phyloP scores from a whole-genome alignment of 805 yeast genomes.

The Saccharomycopsis javanensis region DNA sequence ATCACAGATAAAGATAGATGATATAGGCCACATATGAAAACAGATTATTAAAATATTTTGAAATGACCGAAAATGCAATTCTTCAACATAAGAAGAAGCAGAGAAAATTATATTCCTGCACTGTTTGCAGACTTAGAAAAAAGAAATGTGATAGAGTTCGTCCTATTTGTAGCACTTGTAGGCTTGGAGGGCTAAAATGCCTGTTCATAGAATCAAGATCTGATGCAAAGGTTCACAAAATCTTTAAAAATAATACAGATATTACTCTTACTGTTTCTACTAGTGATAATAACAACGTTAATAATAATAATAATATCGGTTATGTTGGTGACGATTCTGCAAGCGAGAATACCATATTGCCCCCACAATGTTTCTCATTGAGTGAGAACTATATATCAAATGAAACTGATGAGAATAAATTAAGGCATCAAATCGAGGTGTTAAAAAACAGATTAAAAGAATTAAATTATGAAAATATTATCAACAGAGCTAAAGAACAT shows the following conservation, averaged over 20 bases:
- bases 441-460: background rate
- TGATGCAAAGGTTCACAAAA: background rate
- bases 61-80: background rate
- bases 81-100: background rate
- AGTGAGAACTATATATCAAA: background rate
- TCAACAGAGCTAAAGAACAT: background rate
- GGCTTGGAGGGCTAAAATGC: background rate
- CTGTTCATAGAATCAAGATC: background rate
- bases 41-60: too few relatives aligned
- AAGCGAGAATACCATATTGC: background rate
- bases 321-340: too few relatives aligned
- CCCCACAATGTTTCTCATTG: background rate
- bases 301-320: too few relatives aligned
- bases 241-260: too few relatives aligned
- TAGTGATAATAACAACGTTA: too few relatives aligned
- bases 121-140: slow-evolving; percentile 12
- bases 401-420: background rate
- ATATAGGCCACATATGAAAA: too few relatives aligned
- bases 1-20: too few relatives aligned
- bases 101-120: slow-evolving; percentile 11
- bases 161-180: background rate
- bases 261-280: too few relatives aligned
- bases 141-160: slow-evolving; percentile 13
- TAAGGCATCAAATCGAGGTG: background rate
- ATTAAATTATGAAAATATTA: background rate